Evolutionary conservation across 257 asterid species (phyloP), one percentile per base, ranked within the genome.

Genomic region (Solanum chiquidenum): DNA sequence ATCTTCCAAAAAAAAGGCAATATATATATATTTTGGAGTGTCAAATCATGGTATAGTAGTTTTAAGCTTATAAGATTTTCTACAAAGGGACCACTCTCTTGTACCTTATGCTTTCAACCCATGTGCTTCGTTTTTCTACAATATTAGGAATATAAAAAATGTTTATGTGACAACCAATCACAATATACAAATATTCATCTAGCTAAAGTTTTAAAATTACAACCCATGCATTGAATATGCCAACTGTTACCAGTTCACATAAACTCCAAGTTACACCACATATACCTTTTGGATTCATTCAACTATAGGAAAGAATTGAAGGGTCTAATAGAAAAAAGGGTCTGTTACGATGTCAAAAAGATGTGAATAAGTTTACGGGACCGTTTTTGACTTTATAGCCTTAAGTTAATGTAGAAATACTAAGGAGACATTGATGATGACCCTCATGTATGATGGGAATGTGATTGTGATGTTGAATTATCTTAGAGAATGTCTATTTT

Each of bases 81-180:
- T 49, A 6, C 33, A 49, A 20, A 66, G 91, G 93, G 93, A 86
- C 92, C 93, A 89, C 88, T 82, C 1, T 83, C 37, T 86, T 87
- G 90, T 84, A 89, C 90, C 86, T 34, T 75, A 16, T 86, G 82
- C 86, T 73, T 84, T 88, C 93, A 79, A 75, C 91, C 93, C 92
- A 89, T 91, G 93, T 89, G 91, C 90, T 74, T 34, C 58, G 55
- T 87, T 83, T 89, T 83, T 58, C 33, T 68, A 87, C 86, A 83
- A 84, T 84, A 91, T 84, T 87, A 87, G 79, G 85, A 82, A 62
- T 20, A 20, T n/a, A 11, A 55, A 55, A 55, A 55, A 55, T 25
- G 6, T 9, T 9, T 60, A n/a, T 29, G 12, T 21, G 52, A 76
- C 83, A 76, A 38, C 83, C 35, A 40, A 76, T 40, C 13, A 76